Evolutionary conservation across 2,329 filamentous ascomycete genomes (phyloP), one percentile per base, ranked within the genome.

Genomic region (Aspergillus sp.): DNA sequence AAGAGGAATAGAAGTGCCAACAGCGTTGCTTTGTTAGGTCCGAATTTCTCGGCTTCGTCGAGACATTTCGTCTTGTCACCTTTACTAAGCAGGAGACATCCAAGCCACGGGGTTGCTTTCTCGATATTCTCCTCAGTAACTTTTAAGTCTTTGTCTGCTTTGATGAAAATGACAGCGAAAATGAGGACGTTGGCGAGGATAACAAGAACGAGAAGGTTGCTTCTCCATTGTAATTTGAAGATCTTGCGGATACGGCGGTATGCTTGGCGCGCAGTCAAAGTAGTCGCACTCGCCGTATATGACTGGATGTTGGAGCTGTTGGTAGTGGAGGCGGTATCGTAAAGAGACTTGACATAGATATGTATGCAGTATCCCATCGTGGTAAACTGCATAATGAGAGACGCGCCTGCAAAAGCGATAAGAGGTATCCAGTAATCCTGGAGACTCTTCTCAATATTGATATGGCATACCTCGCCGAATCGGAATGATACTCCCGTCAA

Each of bases 331-430:
- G 85, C 84, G 65, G 86, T 86, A 72, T 96, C 91, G 60, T 86
- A 84, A 55, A 96, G 81, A 25, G 93, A 93, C 56, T 88, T 88
- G 54, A 99, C 81, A 72, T 98, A 99, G 49, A 99, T 91, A 70
- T 96, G 92, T 76, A 96, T 89, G 73, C 95, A 98, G 79, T 99
- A 98, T 14, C 82, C 81, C 76, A 92, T 93, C 6, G 95, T 98
- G 44, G 85, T 82, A 63, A 97, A 85, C 68, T 97, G 95, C 35
- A 93, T 82, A 56, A 97, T 79, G 66, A 91, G 84, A 0, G 92
- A 90, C 41, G 89, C 77, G 23, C 86, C 89, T 35, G 91, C 85
- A 68, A 98, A 89, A 4, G 88, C 84, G 64, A 96, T 81, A 27
- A 97, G 76, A 0, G 95, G 96, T 15, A 93, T 91, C 93, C 93